phyloP scores from a whole-genome alignment of 176 grass and related monocot genomes.

The Oryza rufipogon region DNA sequence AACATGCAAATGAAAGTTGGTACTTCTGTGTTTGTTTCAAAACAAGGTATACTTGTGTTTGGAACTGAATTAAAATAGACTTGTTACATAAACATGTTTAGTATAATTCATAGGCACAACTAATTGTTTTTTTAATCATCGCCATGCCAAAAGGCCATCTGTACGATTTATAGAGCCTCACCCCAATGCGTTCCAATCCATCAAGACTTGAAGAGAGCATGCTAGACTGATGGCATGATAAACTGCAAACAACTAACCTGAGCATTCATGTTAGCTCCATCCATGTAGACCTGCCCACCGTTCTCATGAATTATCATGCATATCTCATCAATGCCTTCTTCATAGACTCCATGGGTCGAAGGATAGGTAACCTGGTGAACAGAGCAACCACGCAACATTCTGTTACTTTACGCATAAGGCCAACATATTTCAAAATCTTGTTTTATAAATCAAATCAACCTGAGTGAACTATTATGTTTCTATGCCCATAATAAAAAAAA shows the following conservation, averaged over 20 bases:
- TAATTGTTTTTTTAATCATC: too few species aligned
- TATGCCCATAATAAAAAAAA: neutral
- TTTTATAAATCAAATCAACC: slow-evolving; percentile 7
- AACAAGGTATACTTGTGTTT: slow-evolving; percentile 17
- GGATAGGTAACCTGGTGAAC: slow-evolving; percentile 92
- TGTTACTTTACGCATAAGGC: neutral
- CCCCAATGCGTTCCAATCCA: too few species aligned
- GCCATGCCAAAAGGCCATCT: too few species aligned
- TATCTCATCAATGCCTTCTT: slow-evolving; percentile 99
- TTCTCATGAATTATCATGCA: slow-evolving; percentile 98
- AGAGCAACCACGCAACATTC: slow-evolving; percentile 27
- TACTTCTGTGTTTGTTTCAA: neutral
- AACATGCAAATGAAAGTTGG: slow-evolving; percentile 19
- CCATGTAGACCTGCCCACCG: slow-evolving; percentile 98
- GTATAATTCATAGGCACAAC: too few species aligned
- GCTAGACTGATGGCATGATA: neutral
- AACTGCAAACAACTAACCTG: slow-evolving; percentile 63
- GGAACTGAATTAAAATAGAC: neutral
- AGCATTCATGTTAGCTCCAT: slow-evolving; percentile 99
- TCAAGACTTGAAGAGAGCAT: neutral
- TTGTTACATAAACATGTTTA: too few species aligned
- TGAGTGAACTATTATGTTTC: slow-evolving; percentile 17
- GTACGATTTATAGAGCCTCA: too few species aligned
- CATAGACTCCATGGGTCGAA: slow-evolving; percentile 99
- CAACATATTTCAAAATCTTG: neutral